Evolutionary conservation across 352 stramenopile species (phyloP), one percentile per base, ranked within the genome.

Genomic region (Blastocystis sp.): DNA sequence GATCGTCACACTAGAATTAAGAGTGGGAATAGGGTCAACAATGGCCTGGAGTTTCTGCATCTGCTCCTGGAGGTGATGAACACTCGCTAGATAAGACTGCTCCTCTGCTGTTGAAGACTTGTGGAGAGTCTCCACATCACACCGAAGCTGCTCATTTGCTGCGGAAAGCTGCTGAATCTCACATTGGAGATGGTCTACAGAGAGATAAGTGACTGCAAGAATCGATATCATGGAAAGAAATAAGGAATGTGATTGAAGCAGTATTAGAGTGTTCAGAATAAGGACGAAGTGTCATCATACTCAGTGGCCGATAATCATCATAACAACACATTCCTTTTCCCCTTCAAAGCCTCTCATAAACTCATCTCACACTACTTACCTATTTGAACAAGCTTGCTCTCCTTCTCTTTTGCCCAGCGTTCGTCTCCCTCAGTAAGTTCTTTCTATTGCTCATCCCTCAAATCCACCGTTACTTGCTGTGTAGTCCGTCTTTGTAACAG

Each of bases 71-170:
- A 90, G 62, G 56, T 53, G 13, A 23, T 68, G 62, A 2, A 70
- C 37, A 20, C 76, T 70, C 4, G 76, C 62, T 18, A 69, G 39
- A 55, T 90, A 87, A 23, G 90, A 47, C 54, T 90, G 76, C 23
- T 84, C 73, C 50, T 84, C 73, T 18, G 73, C 50, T 9, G 73
- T 84, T 9, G 53, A 70, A 13, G 55, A 66, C 18, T 87, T 56
- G 45, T 91, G 84, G 1, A 89, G 55, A 8, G 69, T 79, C 39
- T 87, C 80, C 39, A 91, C 79, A 26, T 90, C 61, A 23, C 90
- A 63, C 59, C 87, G 79, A n/a, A 82, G 50, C 54, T 89, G 41
- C 45, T 79, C 62, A 26, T 90, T 84, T 15, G 29, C n/a, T 29
- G 6, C 18, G 1, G 29, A 26, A 29, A 84, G 53, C 4, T 50